Percentiles rank a stretch among this genome's conserved stretches.
Evolutionary conservation across 768 basidiomycete species (phyloP).

Genomic region (Suillus occidentalis): DNA sequence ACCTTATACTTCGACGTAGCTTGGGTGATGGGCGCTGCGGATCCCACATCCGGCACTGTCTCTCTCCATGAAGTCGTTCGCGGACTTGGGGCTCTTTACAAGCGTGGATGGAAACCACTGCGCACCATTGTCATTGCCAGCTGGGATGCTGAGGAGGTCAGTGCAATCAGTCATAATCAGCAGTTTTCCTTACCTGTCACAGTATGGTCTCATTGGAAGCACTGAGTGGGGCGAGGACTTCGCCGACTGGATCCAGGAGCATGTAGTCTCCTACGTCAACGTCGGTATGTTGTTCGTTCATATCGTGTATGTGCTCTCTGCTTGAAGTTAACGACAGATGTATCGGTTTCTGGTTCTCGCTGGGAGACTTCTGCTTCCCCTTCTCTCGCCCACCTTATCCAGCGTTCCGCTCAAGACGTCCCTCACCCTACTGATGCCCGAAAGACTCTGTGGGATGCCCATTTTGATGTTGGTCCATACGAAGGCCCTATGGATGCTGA

Average conservation of each 20-base stretch:
- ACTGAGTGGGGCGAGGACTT: conserved; percentile 98
- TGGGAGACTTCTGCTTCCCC: conserved; percentile 56
- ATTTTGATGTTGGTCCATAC: conserved; percentile 53
- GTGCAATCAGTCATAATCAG: conserved; percentile 8
- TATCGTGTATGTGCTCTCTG: conserved; percentile 9
- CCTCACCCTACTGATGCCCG: conserved; percentile 53
- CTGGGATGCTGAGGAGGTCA: conserved; percentile 78
- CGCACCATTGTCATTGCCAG: conserved; percentile 74
- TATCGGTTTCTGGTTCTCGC: conserved; percentile 55
- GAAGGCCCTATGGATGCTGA: conserved; percentile 42
- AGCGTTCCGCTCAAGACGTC: conserved; percentile 51
- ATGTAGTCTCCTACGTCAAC: conserved; percentile 88
- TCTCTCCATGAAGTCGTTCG: conserved; percentile 55
- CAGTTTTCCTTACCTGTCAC: neutral
- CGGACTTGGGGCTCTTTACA: conserved; percentile 51
- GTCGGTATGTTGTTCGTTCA: conserved; percentile 42
- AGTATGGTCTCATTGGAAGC: conserved; percentile 76
- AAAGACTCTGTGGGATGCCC: conserved; percentile 61
- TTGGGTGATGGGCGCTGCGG: conserved; percentile 51
- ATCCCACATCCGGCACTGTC: conserved; percentile 58
- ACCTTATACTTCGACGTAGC: conserved; percentile 13
- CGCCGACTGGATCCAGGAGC: conserved; percentile 69
- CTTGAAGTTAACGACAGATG: conserved; percentile 37
- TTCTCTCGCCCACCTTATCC: conserved; percentile 61
- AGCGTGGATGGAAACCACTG: conserved; percentile 65